Percentiles rank a stretch among this genome's conserved stretches.
Conservation (phyloP, 148 eudicot species). For the Rheum nobile region DNA sequence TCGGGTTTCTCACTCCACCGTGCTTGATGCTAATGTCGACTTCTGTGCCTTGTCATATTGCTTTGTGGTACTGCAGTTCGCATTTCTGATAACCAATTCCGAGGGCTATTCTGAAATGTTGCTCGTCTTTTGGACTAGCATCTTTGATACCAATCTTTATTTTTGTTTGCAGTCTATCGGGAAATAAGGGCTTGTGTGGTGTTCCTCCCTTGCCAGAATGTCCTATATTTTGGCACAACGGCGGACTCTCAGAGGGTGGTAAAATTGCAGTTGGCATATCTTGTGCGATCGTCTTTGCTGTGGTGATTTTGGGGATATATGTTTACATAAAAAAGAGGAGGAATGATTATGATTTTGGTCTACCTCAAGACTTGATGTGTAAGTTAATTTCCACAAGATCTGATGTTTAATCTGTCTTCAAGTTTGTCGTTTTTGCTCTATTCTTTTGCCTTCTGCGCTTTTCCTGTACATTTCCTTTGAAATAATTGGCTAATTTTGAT, state of each 20-base stretch:
- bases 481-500: no score
- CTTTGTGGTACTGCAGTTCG: no score
- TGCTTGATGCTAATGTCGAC: not conserved
- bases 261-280: conserved; percentile 72
- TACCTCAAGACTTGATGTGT: conserved; percentile 79
- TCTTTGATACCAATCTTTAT: not conserved
- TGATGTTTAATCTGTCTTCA: not conserved
- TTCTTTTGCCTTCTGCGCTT: no score
- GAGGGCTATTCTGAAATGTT: not conserved
- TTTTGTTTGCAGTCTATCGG: conserved; percentile 38
- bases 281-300: conserved; percentile 27
- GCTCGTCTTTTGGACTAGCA: not conserved
- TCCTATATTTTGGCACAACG: conserved; percentile 49
- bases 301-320: conserved; percentile 38
- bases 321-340: conserved; percentile 48
- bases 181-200: conserved; percentile 69
- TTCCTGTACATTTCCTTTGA: no score
- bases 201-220: conserved; percentile 66
- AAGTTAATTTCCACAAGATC: conserved; percentile 24
- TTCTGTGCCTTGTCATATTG: not conserved
- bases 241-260: conserved; percentile 44
- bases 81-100: not conserved
- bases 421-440: not conserved
- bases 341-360: conserved; percentile 77
- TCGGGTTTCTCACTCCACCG: not conserved